Evolutionary conservation across 2,329 filamentous ascomycete genomes (phyloP).

Genomic region (Penicillium sumatraense): DNA sequence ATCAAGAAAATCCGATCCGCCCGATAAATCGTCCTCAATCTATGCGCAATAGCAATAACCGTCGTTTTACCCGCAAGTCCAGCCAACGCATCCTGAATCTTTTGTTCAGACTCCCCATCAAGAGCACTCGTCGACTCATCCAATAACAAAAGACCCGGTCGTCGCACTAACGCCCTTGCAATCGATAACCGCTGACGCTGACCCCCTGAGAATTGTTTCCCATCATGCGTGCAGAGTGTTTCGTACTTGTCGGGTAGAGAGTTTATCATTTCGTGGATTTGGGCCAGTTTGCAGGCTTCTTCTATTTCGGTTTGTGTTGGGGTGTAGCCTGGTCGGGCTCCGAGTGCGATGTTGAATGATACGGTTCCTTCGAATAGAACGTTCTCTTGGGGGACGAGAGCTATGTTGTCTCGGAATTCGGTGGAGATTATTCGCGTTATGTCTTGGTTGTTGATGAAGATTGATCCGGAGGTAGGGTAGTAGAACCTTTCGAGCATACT

Average conservation of each 20-base stretch:
- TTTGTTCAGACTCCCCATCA: constrained; percentile 58
- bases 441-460: constrained; percentile 58
- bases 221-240: constrained; percentile 58
- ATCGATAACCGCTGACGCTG: constrained; percentile 64
- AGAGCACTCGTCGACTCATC: constrained; percentile 66
- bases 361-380: constrained; percentile 54
- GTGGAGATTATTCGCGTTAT: constrained; percentile 45
- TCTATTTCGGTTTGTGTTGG: constrained; percentile 66
- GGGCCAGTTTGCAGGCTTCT: constrained; percentile 68
- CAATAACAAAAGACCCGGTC: constrained; percentile 60
- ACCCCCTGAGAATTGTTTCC: constrained; percentile 58
- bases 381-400: constrained; percentile 54
- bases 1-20: constrained; percentile 83
- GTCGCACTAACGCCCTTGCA: constrained; percentile 60
- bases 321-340: constrained; percentile 56
- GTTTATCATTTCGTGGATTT: constrained; percentile 71
- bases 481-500: constrained; percentile 62
- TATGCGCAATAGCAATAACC: constrained; percentile 48
- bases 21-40: constrained; percentile 61
- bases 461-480: constrained; percentile 52
- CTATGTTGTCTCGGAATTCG: constrained; percentile 50
- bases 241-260: constrained; percentile 64
- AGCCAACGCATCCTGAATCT: constrained; percentile 50
- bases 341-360: constrained; percentile 51
- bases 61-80: constrained; percentile 39